phyloP scores from a whole-genome alignment of 2,329 filamentous ascomycete species.

The Nemania sp. region DNA sequence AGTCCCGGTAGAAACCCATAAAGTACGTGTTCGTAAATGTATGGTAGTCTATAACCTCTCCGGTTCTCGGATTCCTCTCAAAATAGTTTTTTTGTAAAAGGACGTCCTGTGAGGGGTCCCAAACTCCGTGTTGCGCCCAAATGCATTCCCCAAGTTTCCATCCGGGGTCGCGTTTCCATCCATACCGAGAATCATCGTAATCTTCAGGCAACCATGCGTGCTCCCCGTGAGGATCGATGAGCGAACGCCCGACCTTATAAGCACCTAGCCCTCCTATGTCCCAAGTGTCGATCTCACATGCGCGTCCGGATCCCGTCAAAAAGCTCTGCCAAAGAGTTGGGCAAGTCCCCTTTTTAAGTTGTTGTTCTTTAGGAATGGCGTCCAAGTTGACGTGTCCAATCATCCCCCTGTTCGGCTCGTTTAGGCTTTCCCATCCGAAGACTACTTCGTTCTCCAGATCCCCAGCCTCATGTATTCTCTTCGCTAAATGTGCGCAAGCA shows the following conservation, averaged over 20 bases:
- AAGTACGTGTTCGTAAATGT: slow-evolving; percentile 93
- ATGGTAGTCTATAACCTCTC: slow-evolving; percentile 80
- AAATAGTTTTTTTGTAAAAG: slow-evolving; percentile 91
- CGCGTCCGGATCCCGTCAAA: slow-evolving; percentile 87
- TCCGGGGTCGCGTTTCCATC: slow-evolving; percentile 85
- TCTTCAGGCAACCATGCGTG: slow-evolving; percentile 84
- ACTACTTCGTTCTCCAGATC: slow-evolving; percentile 88
- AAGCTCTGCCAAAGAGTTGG: slow-evolving; percentile 96
- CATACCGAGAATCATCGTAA: slow-evolving; percentile 88
- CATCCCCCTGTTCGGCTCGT: slow-evolving; percentile 92
- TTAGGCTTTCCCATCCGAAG: slow-evolving; percentile 95
- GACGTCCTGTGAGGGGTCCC: slow-evolving; percentile 83
- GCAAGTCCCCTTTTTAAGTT: slow-evolving; percentile 90
- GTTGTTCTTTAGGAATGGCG: slow-evolving; percentile 85
- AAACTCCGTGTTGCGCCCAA: slow-evolving; percentile 97
- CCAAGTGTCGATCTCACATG: slow-evolving; percentile 91
- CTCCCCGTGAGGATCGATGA: slow-evolving; percentile 90
- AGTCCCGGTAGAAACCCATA: slow-evolving; percentile 84
- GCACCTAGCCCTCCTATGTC: slow-evolving; percentile 94
- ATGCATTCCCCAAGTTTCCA: slow-evolving; percentile 96
- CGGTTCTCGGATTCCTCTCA: slow-evolving; percentile 78
- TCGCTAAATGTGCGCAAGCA: slow-evolving; percentile 84
- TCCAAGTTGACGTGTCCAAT: slow-evolving; percentile 86
- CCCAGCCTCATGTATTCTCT: slow-evolving; percentile 87
- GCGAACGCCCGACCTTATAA: slow-evolving; percentile 83